phyloP scores from a whole-genome alignment of 768 basidiomycete genomes.

The Rhodotorula graminis region DNA sequence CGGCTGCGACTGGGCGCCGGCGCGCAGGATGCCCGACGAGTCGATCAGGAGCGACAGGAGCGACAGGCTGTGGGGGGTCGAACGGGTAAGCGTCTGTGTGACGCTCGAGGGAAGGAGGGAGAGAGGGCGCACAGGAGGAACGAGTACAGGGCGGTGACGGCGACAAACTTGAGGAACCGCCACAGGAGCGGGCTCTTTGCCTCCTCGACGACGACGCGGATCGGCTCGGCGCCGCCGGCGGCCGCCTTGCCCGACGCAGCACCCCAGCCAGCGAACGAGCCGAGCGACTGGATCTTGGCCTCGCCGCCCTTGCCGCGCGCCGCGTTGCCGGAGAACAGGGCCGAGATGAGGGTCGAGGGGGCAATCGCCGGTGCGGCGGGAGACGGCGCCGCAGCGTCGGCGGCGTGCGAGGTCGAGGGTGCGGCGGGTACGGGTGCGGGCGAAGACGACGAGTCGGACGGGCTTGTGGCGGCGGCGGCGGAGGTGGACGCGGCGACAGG shows the following conservation, averaged over 20 bases:
- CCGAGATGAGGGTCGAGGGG: slow-evolving; percentile 47
- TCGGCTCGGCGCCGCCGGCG: slow-evolving; percentile 58
- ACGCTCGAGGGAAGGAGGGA: slow-evolving; percentile 50
- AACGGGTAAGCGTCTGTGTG: slow-evolving; percentile 50
- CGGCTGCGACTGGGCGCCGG: slow-evolving; percentile 64
- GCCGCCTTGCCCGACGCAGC: slow-evolving; percentile 44
- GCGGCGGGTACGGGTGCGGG: not conserved
- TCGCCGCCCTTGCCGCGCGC: slow-evolving; percentile 26
- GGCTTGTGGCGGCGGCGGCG: not conserved
- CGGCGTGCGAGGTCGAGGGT: not conserved
- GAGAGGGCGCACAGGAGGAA: slow-evolving; percentile 49
- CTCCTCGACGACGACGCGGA: slow-evolving; percentile 76
- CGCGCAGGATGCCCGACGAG: slow-evolving; percentile 88
- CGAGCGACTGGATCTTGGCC: slow-evolving; percentile 29
- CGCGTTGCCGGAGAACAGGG: slow-evolving; percentile 23
- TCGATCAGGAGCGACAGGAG: slow-evolving; percentile 83
- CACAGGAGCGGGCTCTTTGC: slow-evolving; percentile 53
- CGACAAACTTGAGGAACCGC: slow-evolving; percentile 30
- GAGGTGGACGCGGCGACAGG: not conserved
- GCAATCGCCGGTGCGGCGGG: not conserved
- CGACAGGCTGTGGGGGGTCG: slow-evolving; percentile 60
- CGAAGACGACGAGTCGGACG: no score
- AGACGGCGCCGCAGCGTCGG: not conserved
- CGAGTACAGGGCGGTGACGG: slow-evolving; percentile 30
- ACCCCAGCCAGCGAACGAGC: slow-evolving; percentile 41